Evolutionary conservation across 2,329 filamentous ascomycete species (phyloP).

Genomic region (Drechslerella dactyloides): DNA sequence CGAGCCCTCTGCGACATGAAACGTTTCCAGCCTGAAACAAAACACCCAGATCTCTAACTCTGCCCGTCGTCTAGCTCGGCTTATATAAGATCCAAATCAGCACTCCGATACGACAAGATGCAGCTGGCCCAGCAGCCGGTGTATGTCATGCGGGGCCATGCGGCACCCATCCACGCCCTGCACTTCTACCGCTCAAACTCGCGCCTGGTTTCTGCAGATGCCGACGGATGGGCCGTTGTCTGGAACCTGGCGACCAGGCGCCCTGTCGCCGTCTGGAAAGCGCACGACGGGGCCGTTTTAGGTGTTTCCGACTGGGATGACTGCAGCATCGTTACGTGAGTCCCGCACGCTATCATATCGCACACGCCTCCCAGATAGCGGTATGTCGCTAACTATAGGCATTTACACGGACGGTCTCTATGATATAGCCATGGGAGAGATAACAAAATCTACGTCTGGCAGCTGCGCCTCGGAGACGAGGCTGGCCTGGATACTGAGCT

Average conservation of each 20-base stretch:
- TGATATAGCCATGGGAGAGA: constrained; percentile 81
- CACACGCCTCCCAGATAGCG: constrained; percentile 10
- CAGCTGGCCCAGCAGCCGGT: constrained; percentile 63
- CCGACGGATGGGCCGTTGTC: constrained; percentile 83
- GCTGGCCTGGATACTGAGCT: constrained; percentile 69
- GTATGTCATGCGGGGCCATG: constrained; percentile 85
- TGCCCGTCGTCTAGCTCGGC: neutral
- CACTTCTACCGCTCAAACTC: constrained; percentile 75
- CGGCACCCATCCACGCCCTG: constrained; percentile 77
- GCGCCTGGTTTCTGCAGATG: constrained; percentile 83
- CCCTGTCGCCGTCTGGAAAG: constrained; percentile 81
- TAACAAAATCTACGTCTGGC: constrained; percentile 85
- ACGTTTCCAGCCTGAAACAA: constrained; percentile 48
- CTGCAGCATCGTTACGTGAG: constrained; percentile 83
- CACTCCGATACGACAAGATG: neutral
- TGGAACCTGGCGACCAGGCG: constrained; percentile 87
- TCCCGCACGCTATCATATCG: constrained; percentile 54
- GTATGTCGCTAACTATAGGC: neutral
- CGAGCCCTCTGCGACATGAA: constrained; percentile 38
- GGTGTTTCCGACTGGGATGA: constrained; percentile 73
- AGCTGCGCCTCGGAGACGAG: constrained; percentile 69
- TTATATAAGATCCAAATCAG: neutral
- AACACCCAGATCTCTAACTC: constrained; percentile 25
- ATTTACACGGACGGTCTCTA: constrained; percentile 17
- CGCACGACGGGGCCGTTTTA: constrained; percentile 78